A percentile compares a stretch with the other conserved stretches of the same genome.
Evolutionary conservation across 805 yeast species (phyloP).

Genomic region (Candida tallmaniae): DNA sequence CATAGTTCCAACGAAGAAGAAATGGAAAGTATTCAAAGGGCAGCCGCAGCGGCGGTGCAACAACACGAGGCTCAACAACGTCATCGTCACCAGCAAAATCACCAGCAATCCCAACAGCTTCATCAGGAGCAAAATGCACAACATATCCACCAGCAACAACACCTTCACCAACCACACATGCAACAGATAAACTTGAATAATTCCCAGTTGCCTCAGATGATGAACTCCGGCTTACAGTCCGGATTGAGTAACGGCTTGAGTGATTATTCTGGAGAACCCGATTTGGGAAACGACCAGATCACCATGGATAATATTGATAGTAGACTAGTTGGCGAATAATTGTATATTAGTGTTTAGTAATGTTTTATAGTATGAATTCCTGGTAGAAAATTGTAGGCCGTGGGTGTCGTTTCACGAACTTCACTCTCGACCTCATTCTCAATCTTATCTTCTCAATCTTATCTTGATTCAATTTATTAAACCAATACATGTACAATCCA

Average conservation of each 20-base stretch:
- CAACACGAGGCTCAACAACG: conserved; percentile 25
- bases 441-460: not conserved
- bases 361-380: conserved; percentile 3
- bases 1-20: conserved; percentile 15
- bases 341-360: conserved; percentile 8
- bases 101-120: conserved; percentile 18
- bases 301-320: conserved; percentile 43
- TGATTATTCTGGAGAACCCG: conserved; percentile 1
- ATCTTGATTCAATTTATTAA: not conserved
- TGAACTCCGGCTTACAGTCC: conserved; percentile 2
- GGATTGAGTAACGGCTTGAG: conserved; percentile 1
- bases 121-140: conserved; percentile 13
- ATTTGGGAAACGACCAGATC: conserved; percentile 22
- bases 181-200: conserved; percentile 1
- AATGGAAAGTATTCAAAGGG: conserved; percentile 14
- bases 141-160: conserved; percentile 22
- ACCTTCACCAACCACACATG: conserved; percentile 8
- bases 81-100: conserved; percentile 23
- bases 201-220: conserved; percentile 3
- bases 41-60: conserved; percentile 22
- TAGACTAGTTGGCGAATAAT: conserved; percentile 39
- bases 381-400: no score
- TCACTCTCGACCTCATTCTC: not conserved
- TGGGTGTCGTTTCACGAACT: not conserved
- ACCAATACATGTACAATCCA: conserved; percentile 9